Conservation (phyloP, 2,329 filamentous ascomycete species). For the Paraconiothyrium sp. region DNA sequence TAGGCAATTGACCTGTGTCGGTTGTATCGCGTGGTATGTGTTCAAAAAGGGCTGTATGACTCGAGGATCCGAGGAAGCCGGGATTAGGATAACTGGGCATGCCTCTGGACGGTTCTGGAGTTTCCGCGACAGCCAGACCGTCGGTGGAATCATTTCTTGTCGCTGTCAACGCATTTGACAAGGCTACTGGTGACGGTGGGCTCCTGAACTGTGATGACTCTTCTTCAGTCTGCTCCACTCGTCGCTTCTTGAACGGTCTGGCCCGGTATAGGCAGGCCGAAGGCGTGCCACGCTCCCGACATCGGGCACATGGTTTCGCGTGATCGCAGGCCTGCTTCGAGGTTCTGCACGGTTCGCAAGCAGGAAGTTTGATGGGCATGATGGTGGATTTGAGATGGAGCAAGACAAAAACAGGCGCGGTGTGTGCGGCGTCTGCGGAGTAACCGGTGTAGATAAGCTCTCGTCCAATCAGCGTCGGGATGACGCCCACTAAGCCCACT, state of each 20-base stretch:
- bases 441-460: not conserved
- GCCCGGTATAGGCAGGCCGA: slow-evolving; percentile 11
- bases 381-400: slow-evolving; percentile 6
- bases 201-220: not conserved
- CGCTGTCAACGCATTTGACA: not conserved
- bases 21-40: slow-evolving; percentile 28
- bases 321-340: slow-evolving; percentile 17
- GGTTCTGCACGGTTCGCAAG: slow-evolving; percentile 15
- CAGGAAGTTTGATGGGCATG: slow-evolving; percentile 13
- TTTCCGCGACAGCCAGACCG: not conserved
- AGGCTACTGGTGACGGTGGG: not conserved
- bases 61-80: slow-evolving; percentile 44
- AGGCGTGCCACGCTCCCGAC: slow-evolving; percentile 1
- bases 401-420: not conserved
- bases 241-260: slow-evolving; percentile 17
- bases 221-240: not conserved
- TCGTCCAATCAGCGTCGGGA: slow-evolving; percentile 6
- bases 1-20: slow-evolving; percentile 12
- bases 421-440: slow-evolving; percentile 7
- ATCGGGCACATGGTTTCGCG: slow-evolving; percentile 10
- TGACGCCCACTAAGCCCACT: not conserved
- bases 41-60: slow-evolving; percentile 45
- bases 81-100: slow-evolving; percentile 38
- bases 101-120: not conserved
- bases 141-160: not conserved